Evolutionary conservation across 495 filamentous ascomycete genomes (phyloP), one percentile per base, ranked within the genome.

Genomic region (Aspergillus incahuasiensis): DNA sequence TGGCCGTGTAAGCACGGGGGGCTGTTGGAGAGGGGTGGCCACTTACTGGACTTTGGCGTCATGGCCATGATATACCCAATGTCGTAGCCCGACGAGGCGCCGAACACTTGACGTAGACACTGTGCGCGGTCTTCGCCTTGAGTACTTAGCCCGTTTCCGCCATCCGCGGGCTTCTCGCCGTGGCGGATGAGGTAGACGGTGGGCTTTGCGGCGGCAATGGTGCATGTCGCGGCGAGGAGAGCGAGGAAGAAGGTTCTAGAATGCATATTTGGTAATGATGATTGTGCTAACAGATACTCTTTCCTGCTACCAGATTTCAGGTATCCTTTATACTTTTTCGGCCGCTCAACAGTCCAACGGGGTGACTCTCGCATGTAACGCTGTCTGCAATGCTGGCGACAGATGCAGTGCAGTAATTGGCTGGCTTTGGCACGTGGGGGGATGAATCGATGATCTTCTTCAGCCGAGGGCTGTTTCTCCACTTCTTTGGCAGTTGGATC

Each of bases 111-210:
- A 6, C 66, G 67, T 22, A 83, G 63, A 57, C 79, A 82, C 54
- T 83, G 72, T 0, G 81, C 75, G 20, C 81, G 78, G 59, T 78
- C 35, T 13, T 71, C 20, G 15, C 81, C 81, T 45, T 73, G 52
- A 0, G 73, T 43, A 28, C 65, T 79, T 20, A 83, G 66, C 0
- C 79, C 79, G 34, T 67, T 64, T 1, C 24, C 46, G 9, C 59
- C 65, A 28, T 73, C 61, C 24, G 55, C 58, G 19, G 79, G 81
- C 66, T 83, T 83, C 61, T 83, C 81, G 57, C 80, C 81, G 58
- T 83, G 81, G 7, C 81, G 78, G 63, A 83, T 83, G 5, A 83
- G 59, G 58, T 82, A 83, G 25, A 83, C 69, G 0, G 67, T 78
- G 13, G 75, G 67, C 3, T 58, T 52, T 8, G 64, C 66, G 5